These are phyloP conservation scores for Cryptococcus deneoformans DNA, from an alignment of 1,284 basidiomycete species.

Conservation along the genomic window DNA sequence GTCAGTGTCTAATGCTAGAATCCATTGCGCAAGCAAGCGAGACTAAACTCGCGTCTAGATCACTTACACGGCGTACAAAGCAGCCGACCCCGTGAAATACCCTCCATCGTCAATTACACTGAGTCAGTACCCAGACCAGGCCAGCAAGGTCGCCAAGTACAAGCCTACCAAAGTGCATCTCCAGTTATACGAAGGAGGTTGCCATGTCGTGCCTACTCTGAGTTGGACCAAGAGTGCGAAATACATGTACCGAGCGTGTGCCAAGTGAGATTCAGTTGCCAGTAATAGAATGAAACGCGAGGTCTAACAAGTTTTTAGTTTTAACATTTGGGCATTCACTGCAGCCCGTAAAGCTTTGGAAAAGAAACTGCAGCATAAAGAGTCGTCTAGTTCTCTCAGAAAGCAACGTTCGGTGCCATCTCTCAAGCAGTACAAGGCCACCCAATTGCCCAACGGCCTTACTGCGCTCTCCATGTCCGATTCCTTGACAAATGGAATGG, in stretches of 20 bases:
- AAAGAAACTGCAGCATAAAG: slow-evolving; percentile 15
- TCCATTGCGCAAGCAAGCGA: background rate
- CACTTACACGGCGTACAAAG: slow-evolving; percentile 53
- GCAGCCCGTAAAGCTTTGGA: slow-evolving; percentile 32
- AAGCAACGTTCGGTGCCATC: background rate
- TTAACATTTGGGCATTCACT: slow-evolving; percentile 49
- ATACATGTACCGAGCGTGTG: slow-evolving; percentile 46
- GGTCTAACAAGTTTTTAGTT: slow-evolving; percentile 19
- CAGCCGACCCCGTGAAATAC: slow-evolving; percentile 50
- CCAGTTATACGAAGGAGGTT: slow-evolving; percentile 50
- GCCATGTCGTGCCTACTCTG: slow-evolving; percentile 49
- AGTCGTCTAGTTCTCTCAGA: slow-evolving; percentile 7
- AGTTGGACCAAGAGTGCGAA: slow-evolving; percentile 47
- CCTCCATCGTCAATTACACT: slow-evolving; percentile 46
- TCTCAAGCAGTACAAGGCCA: slow-evolving; percentile 3
- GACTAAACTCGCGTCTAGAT: slow-evolving; percentile 39
- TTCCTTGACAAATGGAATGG: background rate
- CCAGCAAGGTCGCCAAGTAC: slow-evolving; percentile 44
- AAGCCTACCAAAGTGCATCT: slow-evolving; percentile 54
- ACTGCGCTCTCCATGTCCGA: slow-evolving; percentile 1
- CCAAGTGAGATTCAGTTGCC: slow-evolving; percentile 33
- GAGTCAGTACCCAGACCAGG: slow-evolving; percentile 46
- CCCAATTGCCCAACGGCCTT: background rate
- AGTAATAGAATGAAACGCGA: background rate
- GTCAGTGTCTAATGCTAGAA: slow-evolving; percentile 5